A percentile compares a stretch with the other conserved stretches of the same genome.
Conservation (phyloP, 2,329 filamentous ascomycete species). For the Pseudocercospora fijiensis region DNA sequence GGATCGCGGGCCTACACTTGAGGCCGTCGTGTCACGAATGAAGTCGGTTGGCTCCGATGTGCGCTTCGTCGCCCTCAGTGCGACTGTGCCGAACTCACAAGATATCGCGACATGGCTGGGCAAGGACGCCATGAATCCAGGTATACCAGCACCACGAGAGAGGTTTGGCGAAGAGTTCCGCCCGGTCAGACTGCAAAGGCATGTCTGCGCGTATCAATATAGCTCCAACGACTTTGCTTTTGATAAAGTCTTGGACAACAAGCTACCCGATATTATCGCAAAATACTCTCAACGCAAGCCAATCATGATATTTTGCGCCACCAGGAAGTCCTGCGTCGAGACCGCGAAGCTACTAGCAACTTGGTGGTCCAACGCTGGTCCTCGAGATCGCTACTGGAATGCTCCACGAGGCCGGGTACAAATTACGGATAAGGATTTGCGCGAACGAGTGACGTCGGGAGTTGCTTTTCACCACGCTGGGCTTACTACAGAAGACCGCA, state of each 20-base stretch:
- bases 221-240: slow-evolving; percentile 72
- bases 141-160: slow-evolving; percentile 65
- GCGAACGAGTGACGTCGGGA: slow-evolving; percentile 46
- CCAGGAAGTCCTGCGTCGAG: slow-evolving; percentile 65
- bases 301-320: slow-evolving; percentile 81
- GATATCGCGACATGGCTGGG: slow-evolving; percentile 82
- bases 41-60: slow-evolving; percentile 74
- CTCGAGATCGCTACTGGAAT: slow-evolving; percentile 62
- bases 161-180: slow-evolving; percentile 77
- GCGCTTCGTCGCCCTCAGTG: slow-evolving; percentile 77
- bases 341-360: slow-evolving; percentile 68
- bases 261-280: slow-evolving; percentile 64
- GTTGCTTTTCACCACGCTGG: slow-evolving; percentile 84
- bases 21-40: slow-evolving; percentile 84
- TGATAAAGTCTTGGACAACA: slow-evolving; percentile 65
- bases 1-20: slow-evolving; percentile 72
- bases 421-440: slow-evolving; percentile 60
- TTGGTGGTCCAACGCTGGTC: slow-evolving; percentile 58
- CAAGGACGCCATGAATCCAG: slow-evolving; percentile 58
- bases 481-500: slow-evolving; percentile 63
- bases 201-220: slow-evolving; percentile 72
- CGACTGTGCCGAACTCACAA: slow-evolving; percentile 77
- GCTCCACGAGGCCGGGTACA: slow-evolving; percentile 53
- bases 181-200: slow-evolving; percentile 72
- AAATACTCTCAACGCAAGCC: slow-evolving; percentile 70